phyloP scores from a whole-genome alignment of 1,139 yeast genomes.

The Pichia sp. region DNA sequence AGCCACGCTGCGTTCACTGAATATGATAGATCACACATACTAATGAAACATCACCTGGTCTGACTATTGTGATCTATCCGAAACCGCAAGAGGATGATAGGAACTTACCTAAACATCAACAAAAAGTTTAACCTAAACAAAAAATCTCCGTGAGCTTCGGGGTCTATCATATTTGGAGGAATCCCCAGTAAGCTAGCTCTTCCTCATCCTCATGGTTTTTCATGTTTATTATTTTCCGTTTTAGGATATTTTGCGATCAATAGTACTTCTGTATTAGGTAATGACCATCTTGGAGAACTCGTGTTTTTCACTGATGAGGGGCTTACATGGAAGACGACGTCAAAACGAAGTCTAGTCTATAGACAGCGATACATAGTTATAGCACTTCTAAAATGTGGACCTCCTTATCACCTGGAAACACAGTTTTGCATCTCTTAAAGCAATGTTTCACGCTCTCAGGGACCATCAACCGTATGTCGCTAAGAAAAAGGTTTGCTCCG shows the following conservation, averaged over 20 bases:
- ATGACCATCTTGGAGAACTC: not conserved
- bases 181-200: no score
- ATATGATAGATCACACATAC: constrained; percentile 7
- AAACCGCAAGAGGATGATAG: not conserved
- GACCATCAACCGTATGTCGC: constrained; percentile 4
- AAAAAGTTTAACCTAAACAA: no score
- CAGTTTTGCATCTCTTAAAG: constrained; percentile 9
- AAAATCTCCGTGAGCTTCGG: no score
- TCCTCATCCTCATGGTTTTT: not conserved
- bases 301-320: no score
- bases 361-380: not conserved
- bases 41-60: not conserved
- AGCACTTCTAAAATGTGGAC: not conserved
- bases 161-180: no score
- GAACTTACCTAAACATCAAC: no score
- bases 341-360: no score
- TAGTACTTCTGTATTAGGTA: not conserved
- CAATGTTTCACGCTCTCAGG: constrained; percentile 6
- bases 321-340: no score
- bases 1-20: not conserved
- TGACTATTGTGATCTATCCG: not conserved
- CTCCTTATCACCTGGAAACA: constrained; percentile 5
- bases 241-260: constrained; percentile 4
- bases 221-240: constrained; percentile 16
- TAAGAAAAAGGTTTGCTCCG: not conserved